These are phyloP conservation scores for Penicillium riverlandense DNA, from an alignment of 495 filamentous ascomycete species.

Conservation along the genomic window DNA sequence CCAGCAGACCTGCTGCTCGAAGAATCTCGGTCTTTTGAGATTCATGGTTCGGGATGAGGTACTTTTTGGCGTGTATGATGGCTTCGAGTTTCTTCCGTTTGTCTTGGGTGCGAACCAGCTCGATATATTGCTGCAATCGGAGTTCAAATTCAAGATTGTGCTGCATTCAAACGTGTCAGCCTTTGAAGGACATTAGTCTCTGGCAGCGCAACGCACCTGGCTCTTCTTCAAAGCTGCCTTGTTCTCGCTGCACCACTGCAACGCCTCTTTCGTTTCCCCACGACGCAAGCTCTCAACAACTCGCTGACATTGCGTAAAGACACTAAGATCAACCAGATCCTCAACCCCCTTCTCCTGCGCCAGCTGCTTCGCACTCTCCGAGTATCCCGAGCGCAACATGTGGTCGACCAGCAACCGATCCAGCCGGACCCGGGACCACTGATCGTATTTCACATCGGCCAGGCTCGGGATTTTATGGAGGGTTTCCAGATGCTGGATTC, in stretches of 20 bases:
- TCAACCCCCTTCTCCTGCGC: constrained; percentile 65
- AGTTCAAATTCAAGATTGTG: constrained; percentile 90
- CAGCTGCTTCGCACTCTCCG: constrained; percentile 65
- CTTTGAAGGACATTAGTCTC: constrained; percentile 14
- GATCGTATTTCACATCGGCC: constrained; percentile 89
- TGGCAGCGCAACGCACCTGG: constrained; percentile 46
- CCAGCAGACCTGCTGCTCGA: constrained; percentile 73
- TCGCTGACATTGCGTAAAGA: constrained; percentile 74
- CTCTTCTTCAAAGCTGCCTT: constrained; percentile 79
- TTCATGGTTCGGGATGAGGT: constrained; percentile 59
- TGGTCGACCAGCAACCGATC: constrained; percentile 87
- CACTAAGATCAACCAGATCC: constrained; percentile 80
- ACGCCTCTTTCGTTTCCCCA: constrained; percentile 67
- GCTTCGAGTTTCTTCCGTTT: constrained; percentile 61
- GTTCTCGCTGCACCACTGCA: constrained; percentile 89
- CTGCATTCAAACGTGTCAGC: constrained; percentile 29
- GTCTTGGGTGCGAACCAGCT: constrained; percentile 64
- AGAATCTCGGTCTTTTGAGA: constrained; percentile 61
- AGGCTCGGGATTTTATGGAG: constrained; percentile 74
- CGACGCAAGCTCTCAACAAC: constrained; percentile 64
- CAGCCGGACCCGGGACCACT: constrained; percentile 74
- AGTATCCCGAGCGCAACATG: constrained; percentile 75
- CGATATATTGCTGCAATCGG: constrained; percentile 92
- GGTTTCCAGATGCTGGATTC: constrained; percentile 71
- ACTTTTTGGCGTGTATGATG: constrained; percentile 73